These are phyloP conservation scores for Colletotrichum siamense DNA, from an alignment of 2,329 filamentous ascomycete species.

Conservation along the genomic window DNA sequence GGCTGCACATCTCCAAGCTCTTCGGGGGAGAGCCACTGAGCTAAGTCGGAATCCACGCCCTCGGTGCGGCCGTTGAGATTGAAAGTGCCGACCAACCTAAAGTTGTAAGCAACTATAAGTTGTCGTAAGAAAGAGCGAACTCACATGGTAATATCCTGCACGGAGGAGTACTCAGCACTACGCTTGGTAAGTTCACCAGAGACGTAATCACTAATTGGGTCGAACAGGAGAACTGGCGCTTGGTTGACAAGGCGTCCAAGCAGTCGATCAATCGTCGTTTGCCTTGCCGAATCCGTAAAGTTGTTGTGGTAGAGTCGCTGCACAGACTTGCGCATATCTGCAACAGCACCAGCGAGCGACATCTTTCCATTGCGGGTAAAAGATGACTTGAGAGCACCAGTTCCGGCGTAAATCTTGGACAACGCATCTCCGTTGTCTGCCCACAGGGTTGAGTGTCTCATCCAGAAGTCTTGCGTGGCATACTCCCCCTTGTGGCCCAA, in stretches of 20 bases:
- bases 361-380: slow-evolving; percentile 96
- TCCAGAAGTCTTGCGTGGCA: slow-evolving; percentile 84
- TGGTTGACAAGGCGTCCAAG: slow-evolving; percentile 87
- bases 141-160: slow-evolving; percentile 77
- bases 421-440: slow-evolving; percentile 95
- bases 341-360: slow-evolving; percentile 90
- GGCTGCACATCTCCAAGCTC: slow-evolving; percentile 67
- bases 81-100: slow-evolving; percentile 78
- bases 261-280: slow-evolving; percentile 94
- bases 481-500: slow-evolving; percentile 73
- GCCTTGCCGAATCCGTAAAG: slow-evolving; percentile 89
- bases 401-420: slow-evolving; percentile 95
- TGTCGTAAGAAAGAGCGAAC: slow-evolving; percentile 22
- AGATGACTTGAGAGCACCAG: slow-evolving; percentile 92
- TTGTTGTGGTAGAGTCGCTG: slow-evolving; percentile 97
- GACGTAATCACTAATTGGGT: slow-evolving; percentile 94
- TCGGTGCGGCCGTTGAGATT: slow-evolving; percentile 90
- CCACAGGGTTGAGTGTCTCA: slow-evolving; percentile 91
- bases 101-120: slow-evolving; percentile 25
- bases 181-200: slow-evolving; percentile 74
- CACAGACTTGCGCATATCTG: slow-evolving; percentile 94
- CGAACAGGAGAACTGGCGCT: slow-evolving; percentile 82
- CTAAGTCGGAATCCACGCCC: slow-evolving; percentile 80
- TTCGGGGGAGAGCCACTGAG: slow-evolving; percentile 81
- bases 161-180: slow-evolving; percentile 76